Evolutionary conservation across 1,284 basidiomycete genomes (phyloP).

Genomic region (Trametes versicolor): DNA sequence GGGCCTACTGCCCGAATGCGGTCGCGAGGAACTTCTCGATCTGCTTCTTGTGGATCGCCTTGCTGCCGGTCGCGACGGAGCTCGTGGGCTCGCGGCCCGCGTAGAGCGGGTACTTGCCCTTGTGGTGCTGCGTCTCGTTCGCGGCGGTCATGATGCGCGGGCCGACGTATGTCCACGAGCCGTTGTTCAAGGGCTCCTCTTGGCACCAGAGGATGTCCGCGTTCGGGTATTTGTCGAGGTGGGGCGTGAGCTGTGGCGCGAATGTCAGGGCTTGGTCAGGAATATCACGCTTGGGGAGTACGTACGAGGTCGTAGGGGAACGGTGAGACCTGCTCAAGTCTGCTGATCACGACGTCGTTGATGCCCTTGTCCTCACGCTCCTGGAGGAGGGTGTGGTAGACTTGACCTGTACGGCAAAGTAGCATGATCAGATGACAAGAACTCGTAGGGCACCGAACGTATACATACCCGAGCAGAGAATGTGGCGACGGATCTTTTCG

Average conservation of each 20-base stretch:
- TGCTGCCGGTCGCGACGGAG: conserved; percentile 92
- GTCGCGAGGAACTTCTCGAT: conserved; percentile 75
- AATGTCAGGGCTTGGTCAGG: background rate
- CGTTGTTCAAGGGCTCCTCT: conserved; percentile 94
- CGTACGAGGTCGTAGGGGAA: conserved; percentile 93
- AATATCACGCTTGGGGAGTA: conserved; percentile 1
- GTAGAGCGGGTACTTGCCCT: conserved; percentile 87
- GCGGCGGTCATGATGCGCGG: conserved; percentile 88
- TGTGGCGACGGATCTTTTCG: conserved; percentile 91
- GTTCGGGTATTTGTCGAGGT: conserved; percentile 96
- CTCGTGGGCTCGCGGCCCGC: conserved; percentile 90
- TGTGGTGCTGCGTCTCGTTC: conserved; percentile 89
- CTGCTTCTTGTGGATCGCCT: conserved; percentile 90
- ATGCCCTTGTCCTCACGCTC: conserved; percentile 91
- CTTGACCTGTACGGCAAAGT: conserved; percentile 72
- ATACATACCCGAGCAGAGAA: conserved; percentile 80
- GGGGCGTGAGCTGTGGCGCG: conserved; percentile 73
- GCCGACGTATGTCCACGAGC: conserved; percentile 93
- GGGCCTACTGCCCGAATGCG: conserved; percentile 54
- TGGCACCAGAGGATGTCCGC: conserved; percentile 94
- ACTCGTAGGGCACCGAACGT: background rate
- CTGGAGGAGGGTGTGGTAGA: conserved; percentile 90
- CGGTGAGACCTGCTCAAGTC: conserved; percentile 94
- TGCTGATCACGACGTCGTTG: conserved; percentile 93
- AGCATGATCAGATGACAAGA: background rate